phyloP scores from a whole-genome alignment of 148 eudicot genomes.

The Fagopyrum esculentum region DNA sequence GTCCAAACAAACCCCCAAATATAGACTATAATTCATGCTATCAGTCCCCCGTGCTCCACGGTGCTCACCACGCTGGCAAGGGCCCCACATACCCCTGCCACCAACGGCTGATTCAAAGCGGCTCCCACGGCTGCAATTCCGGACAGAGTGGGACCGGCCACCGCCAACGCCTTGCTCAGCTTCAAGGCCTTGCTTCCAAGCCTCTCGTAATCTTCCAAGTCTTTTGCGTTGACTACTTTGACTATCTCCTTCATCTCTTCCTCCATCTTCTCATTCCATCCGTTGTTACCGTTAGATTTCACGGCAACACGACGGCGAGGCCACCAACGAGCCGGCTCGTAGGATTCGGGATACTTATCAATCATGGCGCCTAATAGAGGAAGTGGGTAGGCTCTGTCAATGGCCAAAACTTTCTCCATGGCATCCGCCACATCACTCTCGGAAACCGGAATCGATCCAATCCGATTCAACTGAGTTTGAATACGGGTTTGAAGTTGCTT shows the following conservation, averaged over 20 bases:
- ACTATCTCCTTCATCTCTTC: slow-evolving; percentile 41
- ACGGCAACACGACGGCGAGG: slow-evolving; percentile 11
- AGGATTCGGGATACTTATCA: slow-evolving; percentile 45
- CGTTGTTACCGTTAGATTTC: slow-evolving; percentile 13
- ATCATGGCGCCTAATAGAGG: slow-evolving; percentile 60
- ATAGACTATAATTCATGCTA: no score
- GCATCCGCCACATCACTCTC: slow-evolving; percentile 29
- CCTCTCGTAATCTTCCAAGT: slow-evolving; percentile 47
- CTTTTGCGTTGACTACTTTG: slow-evolving; percentile 33
- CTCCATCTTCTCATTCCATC: slow-evolving; percentile 42
- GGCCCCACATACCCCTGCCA: slow-evolving; percentile 36
- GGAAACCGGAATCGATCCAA: not conserved
- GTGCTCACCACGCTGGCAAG: slow-evolving; percentile 38
- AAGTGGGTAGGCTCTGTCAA: slow-evolving; percentile 57
- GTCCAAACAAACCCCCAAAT: no score
- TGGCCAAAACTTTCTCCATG: slow-evolving; percentile 40
- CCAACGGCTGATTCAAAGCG: slow-evolving; percentile 29
- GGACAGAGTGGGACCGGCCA: slow-evolving; percentile 41
- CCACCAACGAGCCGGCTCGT: slow-evolving; percentile 57
- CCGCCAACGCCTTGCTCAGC: slow-evolving; percentile 44
- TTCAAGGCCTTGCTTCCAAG: slow-evolving; percentile 55
- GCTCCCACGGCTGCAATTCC: slow-evolving; percentile 53
- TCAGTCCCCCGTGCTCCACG: slow-evolving; percentile 69
- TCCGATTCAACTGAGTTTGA: no score
- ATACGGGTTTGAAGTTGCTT: slow-evolving; percentile 31